Percentiles rank a stretch among this genome's conserved stretches.
Conservation (phyloP, 495 filamentous ascomycete genomes). For the Immersiella caudata region DNA sequence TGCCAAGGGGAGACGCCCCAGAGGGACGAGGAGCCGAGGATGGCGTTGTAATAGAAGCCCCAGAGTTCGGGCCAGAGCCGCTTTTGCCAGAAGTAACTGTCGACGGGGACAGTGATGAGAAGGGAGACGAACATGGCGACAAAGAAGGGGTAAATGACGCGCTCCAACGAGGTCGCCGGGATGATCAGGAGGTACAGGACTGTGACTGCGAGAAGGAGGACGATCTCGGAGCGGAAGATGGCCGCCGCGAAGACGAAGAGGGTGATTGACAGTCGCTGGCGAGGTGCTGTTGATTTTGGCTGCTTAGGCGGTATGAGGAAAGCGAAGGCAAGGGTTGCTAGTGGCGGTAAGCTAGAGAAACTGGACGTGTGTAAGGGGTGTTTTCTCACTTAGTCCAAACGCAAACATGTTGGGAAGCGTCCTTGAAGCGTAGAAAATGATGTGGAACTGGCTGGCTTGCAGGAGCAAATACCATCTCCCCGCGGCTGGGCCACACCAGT, state of each 20-base stretch:
- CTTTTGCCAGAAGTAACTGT: slow-evolving; percentile 91
- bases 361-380: not conserved
- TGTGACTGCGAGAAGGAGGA: slow-evolving; percentile 70
- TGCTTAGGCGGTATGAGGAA: slow-evolving; percentile 62
- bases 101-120: slow-evolving; percentile 66
- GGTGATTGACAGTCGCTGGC: slow-evolving; percentile 62
- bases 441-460: slow-evolving; percentile 86
- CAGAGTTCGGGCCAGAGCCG: slow-evolving; percentile 89
- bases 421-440: slow-evolving; percentile 90
- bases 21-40: slow-evolving; percentile 72
- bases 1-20: slow-evolving; percentile 88
- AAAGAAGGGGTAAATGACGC: slow-evolving; percentile 70
- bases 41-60: slow-evolving; percentile 89
- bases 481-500: slow-evolving; percentile 67
- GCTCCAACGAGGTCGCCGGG: slow-evolving; percentile 57
- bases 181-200: slow-evolving; percentile 60
- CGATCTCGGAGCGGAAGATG: slow-evolving; percentile 88
- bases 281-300: slow-evolving; percentile 34
- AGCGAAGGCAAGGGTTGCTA: slow-evolving; percentile 71
- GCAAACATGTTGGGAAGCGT: slow-evolving; percentile 97
- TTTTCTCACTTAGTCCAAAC: slow-evolving; percentile 70
- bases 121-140: slow-evolving; percentile 65
- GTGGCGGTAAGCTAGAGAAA: not conserved
- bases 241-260: slow-evolving; percentile 81
- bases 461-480: slow-evolving; percentile 83